Evolutionary conservation across 2,329 filamentous ascomycete species (phyloP), one percentile per base, ranked within the genome.

Genomic region (Ceratocystis alfenasii): DNA sequence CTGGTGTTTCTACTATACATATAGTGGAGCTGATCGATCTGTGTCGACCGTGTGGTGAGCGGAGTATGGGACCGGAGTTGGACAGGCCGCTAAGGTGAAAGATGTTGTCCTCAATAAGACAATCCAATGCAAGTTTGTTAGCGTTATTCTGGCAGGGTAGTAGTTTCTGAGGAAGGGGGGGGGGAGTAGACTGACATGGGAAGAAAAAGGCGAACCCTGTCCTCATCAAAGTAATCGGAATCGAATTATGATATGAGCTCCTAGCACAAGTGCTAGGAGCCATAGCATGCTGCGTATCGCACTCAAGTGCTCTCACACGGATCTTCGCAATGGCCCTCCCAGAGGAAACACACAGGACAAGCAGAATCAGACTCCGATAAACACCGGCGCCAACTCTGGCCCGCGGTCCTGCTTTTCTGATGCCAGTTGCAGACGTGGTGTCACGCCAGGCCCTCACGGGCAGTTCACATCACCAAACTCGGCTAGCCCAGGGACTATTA

Each of bases 251-350:
- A 68, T 65, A 81, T 78, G 74, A 76, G 71, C 36, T 70, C 60
- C 75, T 72, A 69, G 68, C 69, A 70, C 62, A 66, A 70, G 66
- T 45, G 68, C 64, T 65, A 65, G 67, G 65, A 63, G 36, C 50
- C 33, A 57, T 44, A 66, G 68, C 68, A 92, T 85, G 89, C 89
- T 83, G 88, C 89, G 88, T 90, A 94, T 94, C 90, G 90, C 87
- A 93, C 90, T 94, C 81, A 90, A 91, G 89, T 91, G 86, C 87
- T 85, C 74, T 75, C 70, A 71, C 70, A 73, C 79, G 89, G 86
- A 93, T 92, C 89, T 93, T 88, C 89, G 88, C 89, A 91, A 88
- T 82, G 87, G 85, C 89, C 89, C 69, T 88, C 88, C 89, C 89
- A 94, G 86, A 89, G 88, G 85, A 80, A 81, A 76, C 70, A 62